Base-by-base conservation (phyloP, 139 green algal genomes). In the Limnomonas spitsbergensis region DNA sequence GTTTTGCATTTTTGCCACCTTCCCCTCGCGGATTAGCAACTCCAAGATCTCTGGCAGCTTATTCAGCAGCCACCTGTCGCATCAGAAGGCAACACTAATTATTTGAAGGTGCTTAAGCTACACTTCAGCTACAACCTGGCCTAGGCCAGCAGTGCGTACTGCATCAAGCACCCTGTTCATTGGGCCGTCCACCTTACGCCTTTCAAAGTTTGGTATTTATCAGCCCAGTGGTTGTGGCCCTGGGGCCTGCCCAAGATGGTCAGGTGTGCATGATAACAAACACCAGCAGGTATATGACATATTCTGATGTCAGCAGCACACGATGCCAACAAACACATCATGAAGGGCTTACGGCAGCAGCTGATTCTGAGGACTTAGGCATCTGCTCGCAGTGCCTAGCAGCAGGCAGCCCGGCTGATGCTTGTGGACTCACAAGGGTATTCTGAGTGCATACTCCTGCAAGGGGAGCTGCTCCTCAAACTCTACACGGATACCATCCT, bases 401-500 rank as follows among this genome's bases (percentile, higher is more conserved):
- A 61, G 14, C 47, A 20, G 20, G 47, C 14, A 61, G 20, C 20
- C 14, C 20, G 20, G 14, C 20, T 61, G 14, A 61, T 61, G 14
- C 29, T 38, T 7, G 14, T 38, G 4, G 29, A 70, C 56, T 70
- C 71, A 70, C 56, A 70, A 14, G 56, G 68, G 68, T 32, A 74
- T 32, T 32, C 68, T 42, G 38, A 77, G 24, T 4, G 70, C 70
- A 37, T 77, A 77, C 4, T 66, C 35, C 4, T 77, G 38, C 40
- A 77, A 9, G 7, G 70, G 70, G 26, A 77, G 35, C 36, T 77
- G 70, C 70, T 77, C 70, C 70, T 77, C 70, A 34, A 34, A 77
- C 70, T 77, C 70, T n/a, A 77, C 70, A 26, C 6, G 14, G 35
- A 77, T 66, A 20, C 70, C 70, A 38, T 77, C 70, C 70, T 74